Evolutionary conservation across 1,284 basidiomycete genomes (phyloP).

Genomic region (Rhodotorula sp.): DNA sequence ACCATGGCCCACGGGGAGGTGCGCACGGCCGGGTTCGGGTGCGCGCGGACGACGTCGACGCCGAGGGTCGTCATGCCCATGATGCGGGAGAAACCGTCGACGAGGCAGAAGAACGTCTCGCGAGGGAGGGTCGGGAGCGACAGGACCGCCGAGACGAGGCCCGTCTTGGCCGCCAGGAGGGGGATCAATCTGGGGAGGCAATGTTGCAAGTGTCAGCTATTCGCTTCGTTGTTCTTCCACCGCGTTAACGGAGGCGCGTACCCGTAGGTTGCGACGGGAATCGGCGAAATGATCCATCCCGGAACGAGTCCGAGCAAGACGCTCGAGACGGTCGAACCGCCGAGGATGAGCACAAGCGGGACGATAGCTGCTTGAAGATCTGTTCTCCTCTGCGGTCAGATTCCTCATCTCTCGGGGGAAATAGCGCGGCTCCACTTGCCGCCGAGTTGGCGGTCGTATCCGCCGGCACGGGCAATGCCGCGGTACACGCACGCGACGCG

Average conservation of each 20-base stretch:
- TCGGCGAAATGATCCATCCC: conserved; percentile 39
- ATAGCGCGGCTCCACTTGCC: conserved; percentile 15
- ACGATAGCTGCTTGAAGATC: conserved; percentile 39
- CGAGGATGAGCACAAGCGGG: conserved; percentile 38
- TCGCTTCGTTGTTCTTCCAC: too few species aligned
- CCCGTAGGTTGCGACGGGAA: conserved; percentile 40
- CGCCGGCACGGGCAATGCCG: conserved; percentile 30
- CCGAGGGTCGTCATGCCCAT: conserved; percentile 42
- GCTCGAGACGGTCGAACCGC: conserved; percentile 35
- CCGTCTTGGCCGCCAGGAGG: conserved; percentile 31
- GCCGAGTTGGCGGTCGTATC: conserved; percentile 34
- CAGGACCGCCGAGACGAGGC: conserved; percentile 27
- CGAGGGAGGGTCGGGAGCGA: conserved; percentile 35
- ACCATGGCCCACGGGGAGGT: conserved; percentile 39
- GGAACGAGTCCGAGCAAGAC: conserved; percentile 35
- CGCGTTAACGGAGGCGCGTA: conserved; percentile 14
- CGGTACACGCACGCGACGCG: conserved; percentile 38
- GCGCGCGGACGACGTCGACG: conserved; percentile 38
- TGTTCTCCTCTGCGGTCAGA: conserved; percentile 10
- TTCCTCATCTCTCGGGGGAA: not conserved
- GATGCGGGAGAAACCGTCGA: conserved; percentile 42
- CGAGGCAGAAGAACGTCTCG: conserved; percentile 35
- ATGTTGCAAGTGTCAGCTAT: not conserved
- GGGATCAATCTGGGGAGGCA: conserved; percentile 26
- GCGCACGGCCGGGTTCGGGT: conserved; percentile 38